phyloP scores from a whole-genome alignment of 108 stramenopile genomes.

The Nitzschia sp. region DNA sequence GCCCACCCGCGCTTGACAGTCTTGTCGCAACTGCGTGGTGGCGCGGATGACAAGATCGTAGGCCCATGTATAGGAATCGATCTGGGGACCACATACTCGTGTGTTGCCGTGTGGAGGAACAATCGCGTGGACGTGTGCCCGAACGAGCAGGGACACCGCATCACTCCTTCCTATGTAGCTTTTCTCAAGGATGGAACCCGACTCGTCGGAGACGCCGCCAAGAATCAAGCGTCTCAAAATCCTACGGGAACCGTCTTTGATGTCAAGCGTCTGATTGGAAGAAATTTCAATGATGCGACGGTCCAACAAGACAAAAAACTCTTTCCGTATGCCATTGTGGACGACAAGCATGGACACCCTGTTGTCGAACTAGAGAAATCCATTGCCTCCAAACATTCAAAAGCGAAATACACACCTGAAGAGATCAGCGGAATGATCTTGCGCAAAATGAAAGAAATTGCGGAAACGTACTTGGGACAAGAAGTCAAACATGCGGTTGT shows the following conservation, averaged over 20 bases:
- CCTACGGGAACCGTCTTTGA: conserved; percentile 98
- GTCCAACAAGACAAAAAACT: conserved; percentile 97
- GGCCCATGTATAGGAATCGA: conserved; percentile 85
- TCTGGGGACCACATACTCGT: conserved; percentile 96
- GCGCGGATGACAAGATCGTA: conserved; percentile 20
- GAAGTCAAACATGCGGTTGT: conserved; percentile 99
- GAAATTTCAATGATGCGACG: conserved; percentile 91
- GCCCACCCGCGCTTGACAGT: neutral
- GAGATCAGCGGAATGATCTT: conserved; percentile 99
- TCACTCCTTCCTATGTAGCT: conserved; percentile 98
- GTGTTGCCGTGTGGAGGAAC: conserved; percentile 99
- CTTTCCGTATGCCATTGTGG: conserved; percentile 93
- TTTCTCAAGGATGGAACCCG: conserved; percentile 96
- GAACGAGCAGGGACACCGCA: conserved; percentile 99
- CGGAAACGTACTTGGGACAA: conserved; percentile 97
- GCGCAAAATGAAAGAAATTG: conserved; percentile 98
- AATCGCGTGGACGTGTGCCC: conserved; percentile 98
- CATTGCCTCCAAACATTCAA: conserved; percentile 21
- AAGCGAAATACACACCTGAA: conserved; percentile 92
- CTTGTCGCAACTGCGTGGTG: conserved; percentile 22
- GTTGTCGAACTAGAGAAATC: conserved; percentile 72
- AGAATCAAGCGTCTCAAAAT: conserved; percentile 97
- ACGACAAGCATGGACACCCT: conserved; percentile 92
- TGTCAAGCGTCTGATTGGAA: conserved; percentile 98
- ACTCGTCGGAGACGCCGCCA: conserved; percentile 97